A percentile compares a stretch with the other conserved stretches of the same genome.
These are phyloP conservation scores for Byssoonygena ceratinophila DNA, from an alignment of 2,329 filamentous ascomycete genomes.

Conservation along the genomic window DNA sequence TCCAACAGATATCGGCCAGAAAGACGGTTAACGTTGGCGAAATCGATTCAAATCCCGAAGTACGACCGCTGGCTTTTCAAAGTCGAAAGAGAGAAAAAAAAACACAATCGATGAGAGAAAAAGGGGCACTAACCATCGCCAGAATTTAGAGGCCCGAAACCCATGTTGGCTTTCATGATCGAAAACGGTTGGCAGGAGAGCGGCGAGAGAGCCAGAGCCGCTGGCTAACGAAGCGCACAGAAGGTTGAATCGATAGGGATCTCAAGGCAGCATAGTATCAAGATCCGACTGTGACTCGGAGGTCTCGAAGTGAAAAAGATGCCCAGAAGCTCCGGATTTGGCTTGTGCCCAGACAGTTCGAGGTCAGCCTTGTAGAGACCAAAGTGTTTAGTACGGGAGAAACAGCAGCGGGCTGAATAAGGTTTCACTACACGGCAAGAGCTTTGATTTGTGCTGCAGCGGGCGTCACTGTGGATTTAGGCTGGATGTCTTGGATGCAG, in stretches of 20 bases:
- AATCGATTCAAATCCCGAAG: not conserved
- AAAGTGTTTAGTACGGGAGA: not conserved
- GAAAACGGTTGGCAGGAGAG: not conserved
- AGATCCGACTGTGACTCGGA: not conserved
- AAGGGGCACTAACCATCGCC: constrained; percentile 6
- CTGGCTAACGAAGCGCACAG: not conserved
- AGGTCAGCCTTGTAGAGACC: constrained; percentile 9
- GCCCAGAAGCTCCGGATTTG: not conserved
- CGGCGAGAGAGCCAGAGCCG: not conserved
- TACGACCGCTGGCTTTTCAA: not conserved
- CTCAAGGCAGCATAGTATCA: constrained; percentile 3
- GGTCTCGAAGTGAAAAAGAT: not conserved
- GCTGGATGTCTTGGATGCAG: constrained; percentile 6
- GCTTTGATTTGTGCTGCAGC: constrained; percentile 4
- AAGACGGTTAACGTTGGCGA: not conserved
- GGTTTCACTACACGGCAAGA: constrained; percentile 1
- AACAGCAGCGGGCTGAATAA: constrained; percentile 4
- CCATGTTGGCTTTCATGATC: constrained; percentile 4
- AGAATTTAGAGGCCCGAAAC: not conserved
- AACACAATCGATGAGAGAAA: not conserved
- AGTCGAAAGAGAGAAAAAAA: not conserved
- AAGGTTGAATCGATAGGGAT: not conserved
- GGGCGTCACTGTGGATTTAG: not conserved
- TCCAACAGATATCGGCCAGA: not conserved
- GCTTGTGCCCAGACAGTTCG: not conserved